phyloP scores from a whole-genome alignment of 2,329 filamentous ascomycete species.

The Fusarium sp. region DNA sequence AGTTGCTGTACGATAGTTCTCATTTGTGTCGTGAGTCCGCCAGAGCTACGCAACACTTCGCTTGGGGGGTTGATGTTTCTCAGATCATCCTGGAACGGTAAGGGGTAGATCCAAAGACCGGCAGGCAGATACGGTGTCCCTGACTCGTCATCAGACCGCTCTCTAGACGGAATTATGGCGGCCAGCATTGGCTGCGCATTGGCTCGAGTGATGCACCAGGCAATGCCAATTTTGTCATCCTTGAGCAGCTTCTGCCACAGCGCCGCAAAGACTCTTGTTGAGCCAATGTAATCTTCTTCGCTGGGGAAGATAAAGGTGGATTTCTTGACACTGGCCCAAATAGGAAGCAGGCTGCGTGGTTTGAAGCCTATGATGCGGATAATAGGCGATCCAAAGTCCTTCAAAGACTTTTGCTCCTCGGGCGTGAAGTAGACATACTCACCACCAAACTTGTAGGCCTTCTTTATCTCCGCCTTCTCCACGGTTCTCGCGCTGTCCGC shows the following conservation, averaged over 20 bases:
- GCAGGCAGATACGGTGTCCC: slow-evolving; percentile 78
- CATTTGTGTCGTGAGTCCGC: slow-evolving; percentile 82
- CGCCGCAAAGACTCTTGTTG: slow-evolving; percentile 90
- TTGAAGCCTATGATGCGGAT: slow-evolving; percentile 97
- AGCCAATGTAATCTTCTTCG: slow-evolving; percentile 89
- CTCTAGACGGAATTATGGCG: slow-evolving; percentile 80
- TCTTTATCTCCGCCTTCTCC: slow-evolving; percentile 83
- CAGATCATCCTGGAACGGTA: slow-evolving; percentile 91
- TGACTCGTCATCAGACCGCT: slow-evolving; percentile 69
- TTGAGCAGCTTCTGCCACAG: slow-evolving; percentile 86
- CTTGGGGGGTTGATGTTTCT: slow-evolving; percentile 74
- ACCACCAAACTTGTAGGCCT: slow-evolving; percentile 95
- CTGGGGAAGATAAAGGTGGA: slow-evolving; percentile 94
- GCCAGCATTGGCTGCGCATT: slow-evolving; percentile 84
- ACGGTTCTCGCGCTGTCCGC: slow-evolving; percentile 81
- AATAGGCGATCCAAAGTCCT: slow-evolving; percentile 81
- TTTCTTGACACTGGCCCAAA: slow-evolving; percentile 87
- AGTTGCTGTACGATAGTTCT: slow-evolving; percentile 82
- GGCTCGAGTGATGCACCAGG: slow-evolving; percentile 86
- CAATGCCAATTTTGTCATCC: slow-evolving; percentile 82
- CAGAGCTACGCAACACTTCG: slow-evolving; percentile 65
- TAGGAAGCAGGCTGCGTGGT: slow-evolving; percentile 73
- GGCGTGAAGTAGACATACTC: slow-evolving; percentile 86
- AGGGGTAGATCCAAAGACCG: slow-evolving; percentile 86
- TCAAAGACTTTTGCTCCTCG: slow-evolving; percentile 82